Evolutionary conservation across 148 eudicot genomes (phyloP), one percentile per base, ranked within the genome.

Genomic region (Fallopia convolvulus): DNA sequence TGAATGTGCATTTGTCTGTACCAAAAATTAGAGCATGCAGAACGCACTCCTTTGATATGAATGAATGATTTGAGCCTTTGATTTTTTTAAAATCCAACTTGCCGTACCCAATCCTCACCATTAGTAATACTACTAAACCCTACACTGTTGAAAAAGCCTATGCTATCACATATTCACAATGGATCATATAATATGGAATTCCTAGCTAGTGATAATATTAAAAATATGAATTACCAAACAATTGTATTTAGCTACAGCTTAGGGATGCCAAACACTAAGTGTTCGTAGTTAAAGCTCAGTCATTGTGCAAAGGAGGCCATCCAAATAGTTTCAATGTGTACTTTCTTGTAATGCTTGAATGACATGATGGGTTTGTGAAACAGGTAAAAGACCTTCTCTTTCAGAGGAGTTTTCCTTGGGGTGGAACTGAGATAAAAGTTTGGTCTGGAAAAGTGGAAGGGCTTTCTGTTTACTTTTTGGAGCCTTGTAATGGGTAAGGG

Each of bases 401-500:
- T 81, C 85, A 84, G 71, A 92, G 81, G 79, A 91, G 97, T 86
- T 95, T 85, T 81, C 82, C 82, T 74, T 92, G 94, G 97, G 88
- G 90, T 83, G 92, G 94, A 77, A 90, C 86, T 61, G 99, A 95
- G 87, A 87, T 95, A 46, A 92, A 95, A 87, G 97, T 95, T 82
- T 95, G 96, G 97, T 84, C 80, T 80, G 99, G 97, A 58, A 95
- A 91, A 82, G 99, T 95, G 77, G 97, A 95, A 89, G 94, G 97
- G 66, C 83, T 95, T 76, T 75, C 92, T 83, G 99, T 95, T 81
- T 89, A 95, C 84, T 95, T 95, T 82, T 80, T 95, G 91, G 99
- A 92, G 80, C 97, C 99, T 81, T 89, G 86, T 58, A 95, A 95
- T 85, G 94, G 99, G 99, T 95, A 92, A 63, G 70, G 12, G 5